Base-by-base conservation (phyloP, 257 asterid genomes). In the Schizonepeta tenuifolia region DNA sequence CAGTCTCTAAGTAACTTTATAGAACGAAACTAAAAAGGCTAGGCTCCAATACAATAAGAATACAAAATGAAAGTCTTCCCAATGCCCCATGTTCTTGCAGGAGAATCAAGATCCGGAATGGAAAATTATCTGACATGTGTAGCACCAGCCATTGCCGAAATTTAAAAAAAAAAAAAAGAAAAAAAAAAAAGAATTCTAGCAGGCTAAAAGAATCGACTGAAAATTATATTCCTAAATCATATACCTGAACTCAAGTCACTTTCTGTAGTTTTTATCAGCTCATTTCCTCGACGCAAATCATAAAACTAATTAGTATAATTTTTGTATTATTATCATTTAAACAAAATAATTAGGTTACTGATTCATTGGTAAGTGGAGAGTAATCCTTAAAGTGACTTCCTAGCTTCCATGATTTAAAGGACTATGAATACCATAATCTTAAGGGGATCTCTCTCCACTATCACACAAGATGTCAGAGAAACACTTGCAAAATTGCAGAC, bases 161-260 rank as follows among this genome's bases (percentile, higher is more conserved):
- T 3, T 10, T 46, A 14, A 46, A 14, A 46, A 14, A 46, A 12
- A 14, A 0, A 3, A 46, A 15, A 3, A n/a, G n/a, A 46, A 13
- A 46, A 13, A 46, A 10, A 14, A 0, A 10, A 46, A 14, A 3
- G 5, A 46, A 46, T 46, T 46, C 18, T 12, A 46, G 51, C 54
- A 38, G 13, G 53, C 40, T 49, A 55, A 56, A 54, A 14, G 59
- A 54, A 40, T 49, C 12, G 40, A 64, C 54, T 21, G 26, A 55
- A 33, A 69, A 53, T 38, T 33, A 54, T 64, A 51, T 63, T 72
- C 58, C 64, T 49, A 21, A 60, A 72, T 62, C 70, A 17, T 7
- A 55, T 18, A 31, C 67, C 15, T 24, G 7, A 70, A 61, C 54
- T 65, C 60, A 31, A 76, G 50, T 70, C 80, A 70, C 65, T 54